Evolutionary conservation across 768 basidiomycete genomes (phyloP).

Genomic region (Tubosaeta sp.): DNA sequence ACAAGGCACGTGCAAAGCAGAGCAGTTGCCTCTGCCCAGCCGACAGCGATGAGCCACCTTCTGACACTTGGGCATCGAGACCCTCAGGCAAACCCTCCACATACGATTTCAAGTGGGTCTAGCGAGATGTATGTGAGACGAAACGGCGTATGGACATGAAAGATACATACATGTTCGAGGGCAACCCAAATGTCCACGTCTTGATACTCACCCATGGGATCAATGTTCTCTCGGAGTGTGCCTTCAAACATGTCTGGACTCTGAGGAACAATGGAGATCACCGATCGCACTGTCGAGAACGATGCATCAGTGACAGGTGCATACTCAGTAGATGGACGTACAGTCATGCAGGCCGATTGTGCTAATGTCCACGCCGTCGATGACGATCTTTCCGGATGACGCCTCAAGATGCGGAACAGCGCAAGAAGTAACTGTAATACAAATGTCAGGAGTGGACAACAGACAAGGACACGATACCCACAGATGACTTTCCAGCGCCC

Average conservation of each 20-base stretch:
- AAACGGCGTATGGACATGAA: background rate
- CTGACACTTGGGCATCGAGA: conserved; percentile 68
- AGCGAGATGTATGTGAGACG: background rate
- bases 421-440: conserved; percentile 35
- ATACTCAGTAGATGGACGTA: conserved; percentile 3
- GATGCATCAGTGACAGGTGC: background rate
- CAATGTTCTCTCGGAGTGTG: conserved; percentile 81
- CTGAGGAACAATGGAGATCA: conserved; percentile 85
- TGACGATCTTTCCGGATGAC: conserved; percentile 55
- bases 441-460: background rate
- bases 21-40: conserved; percentile 84
- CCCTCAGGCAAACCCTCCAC: conserved; percentile 61
- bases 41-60: conserved; percentile 79
- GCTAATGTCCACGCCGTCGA: conserved; percentile 76
- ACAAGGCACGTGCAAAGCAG: conserved; percentile 82
- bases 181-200: conserved; percentile 89
- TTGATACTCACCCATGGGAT: conserved; percentile 69
- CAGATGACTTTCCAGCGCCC: conserved; percentile 76
- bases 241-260: conserved; percentile 69
- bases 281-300: conserved; percentile 52
- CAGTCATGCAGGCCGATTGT: conserved; percentile 67
- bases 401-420: conserved; percentile 75
- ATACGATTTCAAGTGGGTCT: conserved; percentile 68
- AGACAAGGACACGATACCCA: conserved; percentile 25
- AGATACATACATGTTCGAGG: conserved; percentile 52